Conservation (phyloP, 1,139 yeast genomes). For the Magnusiomyces tetraspermus region DNA sequence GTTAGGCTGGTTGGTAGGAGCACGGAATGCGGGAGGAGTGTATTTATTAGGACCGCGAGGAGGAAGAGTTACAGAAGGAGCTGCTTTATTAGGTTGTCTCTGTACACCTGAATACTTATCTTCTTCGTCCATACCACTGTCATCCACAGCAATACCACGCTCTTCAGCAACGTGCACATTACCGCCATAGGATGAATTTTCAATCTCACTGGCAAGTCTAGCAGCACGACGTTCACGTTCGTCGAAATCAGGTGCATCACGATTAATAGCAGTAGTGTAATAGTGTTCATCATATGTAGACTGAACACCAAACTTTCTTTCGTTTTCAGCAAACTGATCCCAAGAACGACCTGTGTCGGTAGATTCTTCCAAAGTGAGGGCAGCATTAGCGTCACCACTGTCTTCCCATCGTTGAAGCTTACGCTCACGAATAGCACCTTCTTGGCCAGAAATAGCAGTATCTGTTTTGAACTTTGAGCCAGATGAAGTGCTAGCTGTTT, state of each 20-base stretch:
- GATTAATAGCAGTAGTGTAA: constrained; percentile 80
- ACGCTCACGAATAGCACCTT: constrained; percentile 43
- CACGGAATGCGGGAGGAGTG: constrained; percentile 56
- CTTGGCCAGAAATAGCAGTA: constrained; percentile 55
- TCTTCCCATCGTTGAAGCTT: constrained; percentile 85
- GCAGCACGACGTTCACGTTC: constrained; percentile 64
- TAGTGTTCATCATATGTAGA: constrained; percentile 81
- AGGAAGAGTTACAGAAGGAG: constrained; percentile 4
- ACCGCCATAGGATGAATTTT: constrained; percentile 49
- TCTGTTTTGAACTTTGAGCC: constrained; percentile 58
- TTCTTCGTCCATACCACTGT: constrained; percentile 87
- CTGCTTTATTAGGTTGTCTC: constrained; percentile 25
- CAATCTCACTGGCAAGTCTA: constrained; percentile 73
- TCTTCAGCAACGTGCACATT: constrained; percentile 86
- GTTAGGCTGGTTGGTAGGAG: constrained; percentile 23
- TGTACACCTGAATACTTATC: constrained; percentile 91
- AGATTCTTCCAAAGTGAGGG: constrained; percentile 31
- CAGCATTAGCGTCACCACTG: constrained; percentile 38
- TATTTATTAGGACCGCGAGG: constrained; percentile 39
- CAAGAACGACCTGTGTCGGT: constrained; percentile 38
- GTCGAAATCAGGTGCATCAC: constrained; percentile 61
- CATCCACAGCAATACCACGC: constrained; percentile 69
- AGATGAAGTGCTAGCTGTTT: constrained; percentile 12
- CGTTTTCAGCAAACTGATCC: constrained; percentile 93
- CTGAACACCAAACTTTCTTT: constrained; percentile 77